phyloP scores from a whole-genome alignment of 495 filamentous ascomycete species.

The Trypethelium eluteriae region DNA sequence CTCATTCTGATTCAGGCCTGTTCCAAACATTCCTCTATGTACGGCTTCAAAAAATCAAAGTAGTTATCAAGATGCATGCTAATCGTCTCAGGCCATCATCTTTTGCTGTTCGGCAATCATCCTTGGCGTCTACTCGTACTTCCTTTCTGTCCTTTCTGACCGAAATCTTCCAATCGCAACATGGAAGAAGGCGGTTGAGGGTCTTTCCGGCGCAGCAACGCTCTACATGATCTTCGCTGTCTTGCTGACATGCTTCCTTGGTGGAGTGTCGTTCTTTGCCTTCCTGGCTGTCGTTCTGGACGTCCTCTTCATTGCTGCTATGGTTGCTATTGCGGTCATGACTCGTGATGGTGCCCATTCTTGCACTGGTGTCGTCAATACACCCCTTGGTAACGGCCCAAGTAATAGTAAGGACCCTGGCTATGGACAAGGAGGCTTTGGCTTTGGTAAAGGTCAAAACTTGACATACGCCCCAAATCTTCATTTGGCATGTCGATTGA shows the following conservation, averaged over 20 bases:
- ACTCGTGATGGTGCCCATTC: conserved; percentile 55
- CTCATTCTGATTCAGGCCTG: conserved; percentile 4
- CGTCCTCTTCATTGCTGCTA: conserved; percentile 48
- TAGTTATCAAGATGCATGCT: background rate
- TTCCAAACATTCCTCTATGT: conserved; percentile 25
- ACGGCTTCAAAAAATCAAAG: background rate
- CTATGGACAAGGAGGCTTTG: conserved; percentile 35
- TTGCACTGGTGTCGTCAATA: conserved; percentile 58
- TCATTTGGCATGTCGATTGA: conserved; percentile 56
- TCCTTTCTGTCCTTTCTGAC: conserved; percentile 52
- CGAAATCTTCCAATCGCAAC: conserved; percentile 44
- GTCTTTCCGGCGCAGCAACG: conserved; percentile 64
- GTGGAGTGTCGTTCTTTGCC: conserved; percentile 57
- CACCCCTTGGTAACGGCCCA: conserved; percentile 57
- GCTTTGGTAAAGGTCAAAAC: conserved; percentile 21
- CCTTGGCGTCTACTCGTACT: conserved; percentile 75
- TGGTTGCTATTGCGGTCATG: conserved; percentile 53
- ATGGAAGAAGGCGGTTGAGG: conserved; percentile 69
- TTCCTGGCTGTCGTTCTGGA: conserved; percentile 64
- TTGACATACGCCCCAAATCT: conserved; percentile 41
- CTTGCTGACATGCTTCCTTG: conserved; percentile 68
- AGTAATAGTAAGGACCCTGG: conserved; percentile 39
- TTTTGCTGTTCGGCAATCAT: conserved; percentile 64
- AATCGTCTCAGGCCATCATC: conserved; percentile 42
- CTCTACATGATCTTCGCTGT: conserved; percentile 65